These are phyloP conservation scores for Entomortierella lignicola DNA, from an alignment of 192 early-diverging fungal genomes.

Conservation along the genomic window DNA sequence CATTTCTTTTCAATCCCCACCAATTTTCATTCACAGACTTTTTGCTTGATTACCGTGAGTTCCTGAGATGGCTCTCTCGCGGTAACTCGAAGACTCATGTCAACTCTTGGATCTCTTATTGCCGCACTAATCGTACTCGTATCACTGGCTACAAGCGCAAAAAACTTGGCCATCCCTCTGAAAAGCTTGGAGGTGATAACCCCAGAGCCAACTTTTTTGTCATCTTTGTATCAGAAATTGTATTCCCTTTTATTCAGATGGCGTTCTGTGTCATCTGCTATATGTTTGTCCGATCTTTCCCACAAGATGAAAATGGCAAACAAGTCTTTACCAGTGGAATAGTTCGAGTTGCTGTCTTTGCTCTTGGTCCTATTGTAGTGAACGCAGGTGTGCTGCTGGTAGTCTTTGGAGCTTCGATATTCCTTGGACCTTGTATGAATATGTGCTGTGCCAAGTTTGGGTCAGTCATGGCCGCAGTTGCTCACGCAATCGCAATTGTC, in stretches of 20 bases:
- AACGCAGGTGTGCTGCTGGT: constrained; percentile 73
- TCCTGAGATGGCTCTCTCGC: constrained; percentile 84
- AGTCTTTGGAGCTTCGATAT: constrained; percentile 74
- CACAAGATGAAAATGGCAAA: constrained; percentile 13
- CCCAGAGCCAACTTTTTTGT: constrained; percentile 74
- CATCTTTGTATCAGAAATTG: constrained; percentile 78
- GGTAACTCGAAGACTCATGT: constrained; percentile 80
- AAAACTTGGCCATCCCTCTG: constrained; percentile 73
- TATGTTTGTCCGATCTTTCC: constrained; percentile 75
- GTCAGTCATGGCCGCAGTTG: constrained; percentile 73
- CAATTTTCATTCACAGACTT: constrained; percentile 87
- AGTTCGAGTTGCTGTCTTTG: constrained; percentile 70
- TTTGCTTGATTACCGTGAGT: constrained; percentile 83
- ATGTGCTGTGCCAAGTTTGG: constrained; percentile 80
- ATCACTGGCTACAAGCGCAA: constrained; percentile 86
- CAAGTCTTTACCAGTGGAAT: constrained; percentile 58
- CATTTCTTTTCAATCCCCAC: constrained; percentile 91
- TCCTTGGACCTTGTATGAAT: constrained; percentile 68
- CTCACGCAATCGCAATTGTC: constrained; percentile 72
- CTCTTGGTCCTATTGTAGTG: constrained; percentile 75
- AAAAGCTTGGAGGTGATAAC: constrained; percentile 66
- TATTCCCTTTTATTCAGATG: constrained; percentile 75
- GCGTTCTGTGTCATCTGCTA: constrained; percentile 71
- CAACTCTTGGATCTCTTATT: constrained; percentile 85
- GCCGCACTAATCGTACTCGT: constrained; percentile 74